Evolutionary conservation across 805 yeast species (phyloP).

Genomic region (Myxozyma mucilagina): DNA sequence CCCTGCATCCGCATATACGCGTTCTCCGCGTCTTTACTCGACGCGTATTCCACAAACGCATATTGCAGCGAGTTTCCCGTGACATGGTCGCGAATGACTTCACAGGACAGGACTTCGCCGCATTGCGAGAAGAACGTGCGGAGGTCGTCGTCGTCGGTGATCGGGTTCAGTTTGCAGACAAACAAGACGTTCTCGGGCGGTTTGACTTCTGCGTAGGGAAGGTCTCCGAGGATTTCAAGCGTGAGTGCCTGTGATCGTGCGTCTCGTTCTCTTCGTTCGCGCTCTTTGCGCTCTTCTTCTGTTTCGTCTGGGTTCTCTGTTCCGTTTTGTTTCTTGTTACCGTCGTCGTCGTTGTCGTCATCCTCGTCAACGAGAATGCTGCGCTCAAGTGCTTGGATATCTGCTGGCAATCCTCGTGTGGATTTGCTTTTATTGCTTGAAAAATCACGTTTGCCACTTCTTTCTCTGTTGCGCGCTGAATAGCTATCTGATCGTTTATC

Average conservation of each 20-base stretch:
- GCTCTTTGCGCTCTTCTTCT: slow-evolving; percentile 38
- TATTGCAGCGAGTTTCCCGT: slow-evolving; percentile 57
- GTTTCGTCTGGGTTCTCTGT: slow-evolving; percentile 24
- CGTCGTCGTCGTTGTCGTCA: neutral
- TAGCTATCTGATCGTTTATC: neutral
- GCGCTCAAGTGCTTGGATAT: slow-evolving; percentile 10
- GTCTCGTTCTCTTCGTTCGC: slow-evolving; percentile 39
- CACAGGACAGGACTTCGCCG: slow-evolving; percentile 55
- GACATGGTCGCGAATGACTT: slow-evolving; percentile 51
- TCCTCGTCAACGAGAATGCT: slow-evolving; percentile 12
- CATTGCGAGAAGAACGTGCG: slow-evolving; percentile 59
- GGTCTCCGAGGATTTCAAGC: slow-evolving; percentile 62
- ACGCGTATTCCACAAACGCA: slow-evolving; percentile 62
- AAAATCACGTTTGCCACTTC: neutral
- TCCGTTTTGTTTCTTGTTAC: neutral
- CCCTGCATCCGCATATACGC: slow-evolving; percentile 65
- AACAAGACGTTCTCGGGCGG: slow-evolving; percentile 66
- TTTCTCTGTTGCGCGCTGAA: neutral
- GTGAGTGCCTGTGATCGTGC: slow-evolving; percentile 59
- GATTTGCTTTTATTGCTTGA: neutral
- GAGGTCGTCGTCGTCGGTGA: slow-evolving; percentile 60
- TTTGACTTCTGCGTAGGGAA: slow-evolving; percentile 56
- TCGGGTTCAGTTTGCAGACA: slow-evolving; percentile 62
- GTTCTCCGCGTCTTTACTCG: slow-evolving; percentile 53
- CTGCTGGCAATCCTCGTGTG: neutral